Conservation (phyloP, 768 basidiomycete genomes). For the Fistulinella prunicolor region DNA sequence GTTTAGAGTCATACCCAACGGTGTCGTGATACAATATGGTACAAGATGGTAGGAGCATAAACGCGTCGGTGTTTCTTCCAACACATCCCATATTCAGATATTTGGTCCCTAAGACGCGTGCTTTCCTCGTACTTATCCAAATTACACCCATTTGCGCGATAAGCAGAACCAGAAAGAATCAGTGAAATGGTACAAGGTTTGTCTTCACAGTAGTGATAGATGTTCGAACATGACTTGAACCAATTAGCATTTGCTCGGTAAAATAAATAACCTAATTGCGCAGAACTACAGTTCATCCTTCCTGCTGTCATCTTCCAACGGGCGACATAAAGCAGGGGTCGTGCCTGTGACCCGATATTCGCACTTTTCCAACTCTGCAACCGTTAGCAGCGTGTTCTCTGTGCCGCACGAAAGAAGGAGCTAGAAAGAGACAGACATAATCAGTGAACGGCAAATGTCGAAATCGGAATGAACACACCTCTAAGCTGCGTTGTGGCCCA, state of each 20-base stretch:
- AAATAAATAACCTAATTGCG: conserved; percentile 1
- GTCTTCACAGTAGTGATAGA: too few species aligned
- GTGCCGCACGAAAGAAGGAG: conserved; percentile 81
- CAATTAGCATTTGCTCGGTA: too few species aligned
- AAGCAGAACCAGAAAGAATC: too few species aligned
- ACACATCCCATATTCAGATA: background rate
- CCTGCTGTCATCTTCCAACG: conserved; percentile 32
- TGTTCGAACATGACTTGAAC: too few species aligned
- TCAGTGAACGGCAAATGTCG: conserved; percentile 2
- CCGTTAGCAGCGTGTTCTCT: conserved; percentile 73
- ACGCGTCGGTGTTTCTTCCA: background rate
- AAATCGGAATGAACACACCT: conserved; percentile 45
- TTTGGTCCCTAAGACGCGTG: background rate
- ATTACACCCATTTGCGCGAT: too few species aligned
- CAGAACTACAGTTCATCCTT: conserved; percentile 29
- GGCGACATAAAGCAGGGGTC: conserved; percentile 76
- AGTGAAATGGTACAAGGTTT: too few species aligned
- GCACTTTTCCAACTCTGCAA: conserved; percentile 93
- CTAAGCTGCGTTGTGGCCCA: conserved; percentile 84
- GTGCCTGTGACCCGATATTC: conserved; percentile 89
- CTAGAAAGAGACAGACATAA: conserved; percentile 35
- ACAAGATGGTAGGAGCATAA: background rate
- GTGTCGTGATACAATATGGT: background rate
- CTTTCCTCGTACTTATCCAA: background rate
- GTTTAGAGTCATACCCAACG: background rate